Evolutionary conservation across 306 rosid genomes (phyloP), one percentile per base, ranked within the genome.

Genomic region (Ormosia emarginata): DNA sequence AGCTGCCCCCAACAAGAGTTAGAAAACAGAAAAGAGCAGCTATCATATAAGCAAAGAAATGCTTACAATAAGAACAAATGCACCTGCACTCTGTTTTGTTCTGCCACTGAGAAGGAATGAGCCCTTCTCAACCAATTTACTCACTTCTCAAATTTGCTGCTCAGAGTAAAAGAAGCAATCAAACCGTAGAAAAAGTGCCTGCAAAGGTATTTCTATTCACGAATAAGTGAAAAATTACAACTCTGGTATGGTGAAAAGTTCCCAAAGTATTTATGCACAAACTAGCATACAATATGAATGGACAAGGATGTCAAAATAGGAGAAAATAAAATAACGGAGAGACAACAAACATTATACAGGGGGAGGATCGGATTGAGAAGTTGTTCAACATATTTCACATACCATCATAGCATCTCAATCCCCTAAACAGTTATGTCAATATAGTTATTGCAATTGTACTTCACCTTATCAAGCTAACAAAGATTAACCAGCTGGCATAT

Each of bases 41-140:
- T 49, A 57, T 24, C 41, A 36, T 44, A 24, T 9, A 58, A 63
- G 77, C 36, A 56, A 40, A 59, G 72, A 70, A 65, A 71, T 41
- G 55, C 78, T 86, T 91, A 91, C 97, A 95, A 91, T 91, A 37
- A 52, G 80, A 74, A 61, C 65, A 73, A 81, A 74, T 50, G 24
- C 40, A 67, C 65, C 79, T 15, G 70, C 46, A 67, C 85, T 58
- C 47, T 67, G 46, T 74, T 84, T 55, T 71, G 77, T 79, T 84
- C 61, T 50, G 85, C 61, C 85, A 53, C 87, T 74, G 43, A 68
- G 68, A 64, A 47, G 55, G 67, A 82, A 67, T 52, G 44, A 44
- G 63, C 75, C 66, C 85, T 77, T 85, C 67, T 36, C 83, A 56
- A 41, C 49, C 46, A 74, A 57, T 14, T 82, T 3, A 79, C 75